Conservation (phyloP, 345 rosid species). For the Cardamine resedifolia region DNA sequence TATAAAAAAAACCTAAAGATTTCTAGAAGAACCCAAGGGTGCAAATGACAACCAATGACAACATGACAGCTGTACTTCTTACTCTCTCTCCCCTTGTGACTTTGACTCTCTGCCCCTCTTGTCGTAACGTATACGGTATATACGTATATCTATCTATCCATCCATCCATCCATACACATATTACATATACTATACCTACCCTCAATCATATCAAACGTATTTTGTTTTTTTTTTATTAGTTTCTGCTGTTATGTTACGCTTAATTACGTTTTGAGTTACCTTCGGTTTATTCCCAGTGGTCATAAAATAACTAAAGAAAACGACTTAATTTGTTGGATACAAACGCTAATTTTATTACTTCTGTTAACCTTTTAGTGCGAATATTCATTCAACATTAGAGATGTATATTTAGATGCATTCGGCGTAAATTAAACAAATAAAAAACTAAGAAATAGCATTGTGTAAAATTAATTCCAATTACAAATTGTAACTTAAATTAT, state of each 20-base stretch:
- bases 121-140: background rate
- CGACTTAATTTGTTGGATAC: background rate
- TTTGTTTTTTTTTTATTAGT: background rate
- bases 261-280: background rate
- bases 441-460: background rate
- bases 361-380: background rate
- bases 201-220: conserved; percentile 11
- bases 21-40: background rate
- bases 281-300: background rate
- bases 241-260: background rate
- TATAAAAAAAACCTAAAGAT: background rate
- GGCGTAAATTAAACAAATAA: too few species aligned
- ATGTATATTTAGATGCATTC: background rate
- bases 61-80: conserved; percentile 6
- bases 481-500: background rate
- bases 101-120: conserved; percentile 10
- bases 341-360: background rate
- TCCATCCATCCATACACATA: background rate
- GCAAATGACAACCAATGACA: conserved; percentile 19
- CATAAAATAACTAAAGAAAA: background rate
- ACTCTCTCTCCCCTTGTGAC: conserved; percentile 5
- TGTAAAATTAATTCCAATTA: background rate
- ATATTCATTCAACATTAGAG: background rate
- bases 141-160: too few species aligned
- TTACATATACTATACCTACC: conserved; percentile 13